phyloP scores from a whole-genome alignment of 768 basidiomycete genomes.

The Sistotremastrum suecicum region DNA sequence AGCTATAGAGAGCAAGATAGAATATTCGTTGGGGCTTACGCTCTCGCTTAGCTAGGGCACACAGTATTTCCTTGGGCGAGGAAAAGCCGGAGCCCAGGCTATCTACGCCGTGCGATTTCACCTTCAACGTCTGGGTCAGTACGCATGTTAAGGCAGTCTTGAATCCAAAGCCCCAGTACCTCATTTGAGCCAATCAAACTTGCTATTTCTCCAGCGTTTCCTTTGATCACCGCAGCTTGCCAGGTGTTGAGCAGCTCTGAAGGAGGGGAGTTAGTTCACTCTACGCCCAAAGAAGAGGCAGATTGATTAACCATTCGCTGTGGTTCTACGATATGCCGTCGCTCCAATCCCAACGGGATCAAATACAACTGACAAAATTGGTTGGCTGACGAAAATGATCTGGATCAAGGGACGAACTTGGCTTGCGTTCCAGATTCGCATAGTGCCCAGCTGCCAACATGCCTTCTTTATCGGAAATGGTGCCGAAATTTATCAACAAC shows the following conservation, averaged over 20 bases:
- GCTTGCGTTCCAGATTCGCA: conserved; percentile 58
- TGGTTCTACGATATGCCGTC: conserved; percentile 49
- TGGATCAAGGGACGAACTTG: conserved; percentile 12
- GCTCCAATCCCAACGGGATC: conserved; percentile 92
- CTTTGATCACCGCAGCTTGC: conserved; percentile 88
- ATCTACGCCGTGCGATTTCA: conserved; percentile 72
- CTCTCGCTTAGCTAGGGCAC: conserved; percentile 54
- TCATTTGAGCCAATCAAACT: conserved; percentile 63
- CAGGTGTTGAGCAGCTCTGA: conserved; percentile 58
- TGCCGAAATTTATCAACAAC: conserved; percentile 81
- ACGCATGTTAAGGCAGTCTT: neutral
- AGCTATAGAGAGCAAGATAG: neutral
- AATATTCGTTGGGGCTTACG: conserved; percentile 28
- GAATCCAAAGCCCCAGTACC: conserved; percentile 23
- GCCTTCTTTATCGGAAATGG: conserved; percentile 49
- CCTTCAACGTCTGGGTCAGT: conserved; percentile 24
- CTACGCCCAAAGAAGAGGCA: conserved; percentile 1
- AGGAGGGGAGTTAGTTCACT: conserved; percentile 4
- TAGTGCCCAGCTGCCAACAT: conserved; percentile 63
- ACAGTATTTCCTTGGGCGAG: conserved; percentile 60
- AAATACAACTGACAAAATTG: conserved; percentile 37
- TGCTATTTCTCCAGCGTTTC: conserved; percentile 83
- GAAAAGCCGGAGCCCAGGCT: conserved; percentile 65
- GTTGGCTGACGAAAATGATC: too few relatives aligned
- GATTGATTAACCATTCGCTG: conserved; percentile 35